Evolutionary conservation across 202 grass and related monocot species (phyloP).

Genomic region (Dendrocalamus latiflorus): DNA sequence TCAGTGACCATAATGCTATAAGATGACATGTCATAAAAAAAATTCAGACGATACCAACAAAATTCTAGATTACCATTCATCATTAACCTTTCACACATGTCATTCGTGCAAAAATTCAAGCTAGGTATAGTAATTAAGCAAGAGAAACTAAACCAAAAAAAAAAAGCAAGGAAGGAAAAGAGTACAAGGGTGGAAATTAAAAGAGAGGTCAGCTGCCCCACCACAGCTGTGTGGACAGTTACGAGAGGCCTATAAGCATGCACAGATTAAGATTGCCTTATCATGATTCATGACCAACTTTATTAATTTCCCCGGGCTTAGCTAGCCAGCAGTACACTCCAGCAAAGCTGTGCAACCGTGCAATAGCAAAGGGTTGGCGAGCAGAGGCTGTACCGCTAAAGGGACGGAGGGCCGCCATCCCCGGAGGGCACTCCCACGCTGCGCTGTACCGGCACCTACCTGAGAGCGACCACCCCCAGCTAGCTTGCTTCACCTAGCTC

Average conservation of each 20-base stretch:
- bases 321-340: too few species aligned
- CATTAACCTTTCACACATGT: background rate
- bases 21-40: background rate
- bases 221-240: slow-evolving; percentile 25
- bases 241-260: background rate
- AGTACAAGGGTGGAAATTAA: background rate
- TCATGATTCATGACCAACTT: slow-evolving; percentile 32
- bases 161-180: background rate
- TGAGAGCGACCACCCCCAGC: slow-evolving; percentile 36
- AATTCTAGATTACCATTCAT: too few species aligned
- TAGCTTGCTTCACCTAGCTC: background rate
- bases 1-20: background rate
- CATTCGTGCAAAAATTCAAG: background rate
- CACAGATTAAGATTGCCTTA: slow-evolving; percentile 32
- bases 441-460: slow-evolving; percentile 37
- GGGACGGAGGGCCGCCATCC: too few species aligned
- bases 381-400: background rate
- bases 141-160: background rate
- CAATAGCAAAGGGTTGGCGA: background rate
- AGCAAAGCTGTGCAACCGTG: too few species aligned
- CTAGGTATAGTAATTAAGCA: background rate
- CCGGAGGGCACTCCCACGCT: too few species aligned
- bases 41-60: background rate
- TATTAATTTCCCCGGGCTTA: background rate
- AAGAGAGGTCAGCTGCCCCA: slow-evolving; percentile 17